A percentile compares a stretch with the other conserved stretches of the same genome.
phyloP scores from a whole-genome alignment of 257 asterid genomes.

The Solanum neorickii region DNA sequence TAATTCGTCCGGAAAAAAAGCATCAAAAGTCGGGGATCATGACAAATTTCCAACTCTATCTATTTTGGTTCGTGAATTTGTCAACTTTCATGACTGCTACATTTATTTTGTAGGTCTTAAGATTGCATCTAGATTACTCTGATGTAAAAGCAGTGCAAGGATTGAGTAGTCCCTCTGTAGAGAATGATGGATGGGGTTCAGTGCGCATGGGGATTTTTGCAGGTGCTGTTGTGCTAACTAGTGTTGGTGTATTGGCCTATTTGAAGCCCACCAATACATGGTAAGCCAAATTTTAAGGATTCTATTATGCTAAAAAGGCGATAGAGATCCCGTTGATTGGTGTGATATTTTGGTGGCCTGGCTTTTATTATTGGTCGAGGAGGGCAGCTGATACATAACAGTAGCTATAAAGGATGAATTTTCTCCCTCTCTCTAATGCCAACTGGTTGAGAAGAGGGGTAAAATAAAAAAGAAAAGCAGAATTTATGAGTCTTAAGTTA shows the following conservation, averaged over 20 bases:
- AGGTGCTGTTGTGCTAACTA: conserved; percentile 48
- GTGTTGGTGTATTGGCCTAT: conserved; percentile 54
- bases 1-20: not conserved
- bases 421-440: not conserved
- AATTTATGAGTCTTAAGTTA: not conserved
- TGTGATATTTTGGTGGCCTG: not conserved
- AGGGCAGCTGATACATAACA: not conserved
- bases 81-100: not conserved
- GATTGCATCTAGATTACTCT: conserved; percentile 48
- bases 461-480: not conserved
- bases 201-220: conserved; percentile 39
- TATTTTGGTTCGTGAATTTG: not conserved
- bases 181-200: conserved; percentile 18
- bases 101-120: conserved; percentile 41
- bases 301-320: not conserved
- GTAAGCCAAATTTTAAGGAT: not conserved
- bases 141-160: conserved; percentile 8
- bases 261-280: conserved; percentile 46
- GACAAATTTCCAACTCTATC: not conserved
- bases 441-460: not conserved
- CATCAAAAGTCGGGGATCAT: not conserved
- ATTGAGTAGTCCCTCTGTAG: conserved; percentile 4
- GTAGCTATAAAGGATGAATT: not conserved
- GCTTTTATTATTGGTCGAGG: not conserved
- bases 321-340: not conserved